Evolutionary conservation across 441 rosid genomes (phyloP), one percentile per base, ranked within the genome.

Genomic region (Arabidopsis lyrata): DNA sequence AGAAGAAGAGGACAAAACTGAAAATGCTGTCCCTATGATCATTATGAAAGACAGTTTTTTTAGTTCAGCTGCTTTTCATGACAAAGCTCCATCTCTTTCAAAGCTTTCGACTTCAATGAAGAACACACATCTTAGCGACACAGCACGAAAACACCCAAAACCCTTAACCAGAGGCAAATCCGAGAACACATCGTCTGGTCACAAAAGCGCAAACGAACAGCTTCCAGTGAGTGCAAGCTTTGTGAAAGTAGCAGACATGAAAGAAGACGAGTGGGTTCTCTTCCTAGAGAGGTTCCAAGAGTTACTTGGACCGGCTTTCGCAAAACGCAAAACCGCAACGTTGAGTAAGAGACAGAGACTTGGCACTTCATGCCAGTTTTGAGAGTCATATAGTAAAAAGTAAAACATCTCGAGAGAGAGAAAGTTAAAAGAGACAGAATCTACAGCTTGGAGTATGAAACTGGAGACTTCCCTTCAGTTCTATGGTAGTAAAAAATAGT

Each of bases 281-380:
- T 95, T 95, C 80, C 47, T 89, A 63, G 92, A 90, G 52, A 92
- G 81, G 83, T 89, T 90, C 67, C 90, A 78, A 69, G 96, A 88
- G 72, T 77, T 89, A 67, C 86, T 95, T 60, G 34, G 50, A 50
- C 93, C 93, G 6, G 97, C 92, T 60, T 89, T 92, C 22, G 89
- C 77, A 0, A 85, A 81, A 55, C 89, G 97, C 34, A 92, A 92
- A 77, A 88, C 89, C 0, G 80, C 84, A 24, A 81, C 89, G 15
- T 8, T 81, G 70, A 89, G 92, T 59, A 92, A 84, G 88, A 89
- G 84, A 77, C 97, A 89, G 92, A 92, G 98, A 90, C 96, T 95
- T 5, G 99, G 99, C 48, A 92, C 98, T 55, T 95, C 99, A 6
- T 92, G 99, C 92, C 97, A 90, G 91, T 92, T 95, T 90, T 92